phyloP scores from a whole-genome alignment of 1,284 basidiomycete genomes.

The Tremellales sp. region DNA sequence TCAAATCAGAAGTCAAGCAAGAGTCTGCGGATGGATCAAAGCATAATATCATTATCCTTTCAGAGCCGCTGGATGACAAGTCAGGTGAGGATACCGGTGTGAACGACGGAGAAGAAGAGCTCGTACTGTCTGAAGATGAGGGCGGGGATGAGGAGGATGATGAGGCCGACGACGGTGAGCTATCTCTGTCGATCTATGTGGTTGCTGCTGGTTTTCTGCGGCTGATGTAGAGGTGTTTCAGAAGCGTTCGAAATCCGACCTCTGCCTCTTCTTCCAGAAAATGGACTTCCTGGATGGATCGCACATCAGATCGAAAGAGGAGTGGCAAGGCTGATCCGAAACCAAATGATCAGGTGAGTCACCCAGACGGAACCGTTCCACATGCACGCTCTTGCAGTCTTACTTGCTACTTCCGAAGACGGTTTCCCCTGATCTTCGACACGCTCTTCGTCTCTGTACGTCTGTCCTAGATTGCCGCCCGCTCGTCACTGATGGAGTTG shows the following conservation, averaged over 20 bases:
- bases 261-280: neutral
- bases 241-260: neutral
- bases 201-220: neutral
- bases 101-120: neutral
- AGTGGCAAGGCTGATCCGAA: constrained; percentile 14
- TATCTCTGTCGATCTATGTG: no score
- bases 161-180: neutral
- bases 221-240: neutral
- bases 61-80: neutral
- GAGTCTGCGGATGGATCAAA: neutral
- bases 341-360: constrained; percentile 23
- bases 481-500: neutral
- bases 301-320: constrained; percentile 13
- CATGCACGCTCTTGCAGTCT: neutral
- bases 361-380: neutral
- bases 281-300: constrained; percentile 10
- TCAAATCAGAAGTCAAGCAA: no score
- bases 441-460: constrained; percentile 3
- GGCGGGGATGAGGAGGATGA: neutral
- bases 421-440: constrained; percentile 30
- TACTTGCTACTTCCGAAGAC: constrained; percentile 7
- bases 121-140: neutral
- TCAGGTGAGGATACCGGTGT: neutral
- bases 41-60: neutral
- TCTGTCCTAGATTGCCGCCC: constrained; percentile 10